A percentile compares a stretch with the other conserved stretches of the same genome.
Evolutionary conservation across 352 stramenopile species (phyloP).

Genomic region (Phytophthora citricola): DNA sequence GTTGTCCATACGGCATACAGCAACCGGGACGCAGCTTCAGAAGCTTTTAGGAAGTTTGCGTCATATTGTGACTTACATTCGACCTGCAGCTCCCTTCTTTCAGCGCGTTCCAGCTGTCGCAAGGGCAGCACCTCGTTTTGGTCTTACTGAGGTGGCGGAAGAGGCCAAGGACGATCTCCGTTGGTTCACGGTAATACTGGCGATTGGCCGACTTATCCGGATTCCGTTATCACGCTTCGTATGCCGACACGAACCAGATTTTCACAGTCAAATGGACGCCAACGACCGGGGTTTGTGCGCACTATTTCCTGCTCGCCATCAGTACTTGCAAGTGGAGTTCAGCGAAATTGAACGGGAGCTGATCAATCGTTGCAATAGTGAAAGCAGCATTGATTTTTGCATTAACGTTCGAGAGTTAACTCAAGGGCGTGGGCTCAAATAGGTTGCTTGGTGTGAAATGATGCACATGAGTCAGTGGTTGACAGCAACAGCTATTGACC

Average conservation of each 20-base stretch:
- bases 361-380: constrained; percentile 1
- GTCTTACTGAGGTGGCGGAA: background rate
- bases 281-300: constrained; percentile 3
- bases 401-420: constrained; percentile 18
- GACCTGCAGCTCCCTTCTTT: constrained; percentile 7
- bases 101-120: background rate
- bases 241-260: background rate
- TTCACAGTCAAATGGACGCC: constrained; percentile 6
- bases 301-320: background rate
- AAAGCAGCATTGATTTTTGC: background rate
- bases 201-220: background rate
- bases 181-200: background rate
- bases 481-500: background rate
- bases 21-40: too few species aligned
- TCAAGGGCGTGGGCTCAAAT: constrained; percentile 15
- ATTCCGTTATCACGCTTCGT: background rate
- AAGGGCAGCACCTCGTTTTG: background rate
- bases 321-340: constrained; percentile 13
- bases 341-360: background rate
- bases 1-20: too few species aligned
- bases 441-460: constrained; percentile 11
- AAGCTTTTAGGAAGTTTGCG: too few species aligned
- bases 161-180: background rate
- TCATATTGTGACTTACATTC: background rate
- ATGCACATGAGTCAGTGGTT: background rate